Conservation (phyloP, 2,329 filamentous ascomycete genomes). For the Fusarium pseudograminearum region DNA sequence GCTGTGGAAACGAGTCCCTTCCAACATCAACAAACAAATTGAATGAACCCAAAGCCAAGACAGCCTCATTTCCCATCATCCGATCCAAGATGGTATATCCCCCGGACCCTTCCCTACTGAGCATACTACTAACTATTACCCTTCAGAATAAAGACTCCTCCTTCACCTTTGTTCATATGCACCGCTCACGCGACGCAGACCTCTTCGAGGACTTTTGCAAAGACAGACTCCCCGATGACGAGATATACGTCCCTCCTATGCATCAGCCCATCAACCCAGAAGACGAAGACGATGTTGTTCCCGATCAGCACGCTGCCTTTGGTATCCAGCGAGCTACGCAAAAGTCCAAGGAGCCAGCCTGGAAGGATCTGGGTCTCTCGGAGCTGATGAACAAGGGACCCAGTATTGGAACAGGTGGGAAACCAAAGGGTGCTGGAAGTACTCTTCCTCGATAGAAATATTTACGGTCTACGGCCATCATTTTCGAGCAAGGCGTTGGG, state of each 20-base stretch:
- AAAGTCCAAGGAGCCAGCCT: slow-evolving; percentile 75
- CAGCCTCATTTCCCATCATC: not conserved
- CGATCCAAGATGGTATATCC: slow-evolving; percentile 19
- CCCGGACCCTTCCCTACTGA: not conserved
- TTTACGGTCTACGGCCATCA: not conserved
- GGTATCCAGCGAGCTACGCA: slow-evolving; percentile 86
- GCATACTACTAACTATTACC: not conserved
- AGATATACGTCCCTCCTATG: slow-evolving; percentile 83
- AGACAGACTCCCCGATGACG: slow-evolving; percentile 78
- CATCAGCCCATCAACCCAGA: slow-evolving; percentile 87
- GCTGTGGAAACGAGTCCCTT: slow-evolving; percentile 10
- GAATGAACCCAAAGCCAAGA: not conserved
- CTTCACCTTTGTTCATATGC: slow-evolving; percentile 82
- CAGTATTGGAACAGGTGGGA: slow-evolving; percentile 39
- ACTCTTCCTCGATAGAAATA: slow-evolving; percentile 31
- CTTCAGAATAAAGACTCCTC: slow-evolving; percentile 77
- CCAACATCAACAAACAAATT: slow-evolving; percentile 32
- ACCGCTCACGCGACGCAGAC: slow-evolving; percentile 77
- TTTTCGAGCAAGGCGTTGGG: slow-evolving; percentile 32
- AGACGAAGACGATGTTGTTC: slow-evolving; percentile 89
- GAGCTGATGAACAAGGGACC: slow-evolving; percentile 76
- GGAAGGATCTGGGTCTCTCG: slow-evolving; percentile 82
- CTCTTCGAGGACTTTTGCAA: slow-evolving; percentile 82
- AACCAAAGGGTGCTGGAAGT: slow-evolving; percentile 32
- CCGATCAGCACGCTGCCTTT: slow-evolving; percentile 88